Percentiles rank a stretch among this genome's conserved stretches.
Conservation (phyloP, 1,284 basidiomycete species). For the Binderoboletus segoi region DNA sequence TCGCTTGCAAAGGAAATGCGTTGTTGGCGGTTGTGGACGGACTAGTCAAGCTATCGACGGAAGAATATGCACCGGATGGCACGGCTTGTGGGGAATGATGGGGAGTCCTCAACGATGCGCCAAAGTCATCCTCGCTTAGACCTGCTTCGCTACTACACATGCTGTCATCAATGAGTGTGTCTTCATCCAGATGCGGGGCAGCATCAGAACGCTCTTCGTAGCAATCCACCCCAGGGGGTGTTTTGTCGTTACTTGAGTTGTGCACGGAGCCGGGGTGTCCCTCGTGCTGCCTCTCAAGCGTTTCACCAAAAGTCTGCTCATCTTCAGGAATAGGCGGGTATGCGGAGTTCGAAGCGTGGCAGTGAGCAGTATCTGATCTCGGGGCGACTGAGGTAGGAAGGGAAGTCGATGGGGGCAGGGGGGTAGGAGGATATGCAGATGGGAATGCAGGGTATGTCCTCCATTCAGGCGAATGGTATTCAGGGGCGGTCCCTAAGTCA, state of each 20-base stretch:
- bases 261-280: constrained; percentile 57
- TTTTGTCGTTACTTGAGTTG: constrained; percentile 56
- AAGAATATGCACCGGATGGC: constrained; percentile 39
- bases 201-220: constrained; percentile 22
- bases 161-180: constrained; percentile 24
- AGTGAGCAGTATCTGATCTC: constrained; percentile 13
- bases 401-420: constrained; percentile 30
- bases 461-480: constrained; percentile 42
- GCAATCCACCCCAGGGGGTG: no score
- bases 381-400: constrained; percentile 18
- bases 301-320: constrained; percentile 58
- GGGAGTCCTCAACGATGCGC: constrained; percentile 68
- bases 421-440: constrained; percentile 55
- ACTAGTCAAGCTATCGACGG: constrained; percentile 43
- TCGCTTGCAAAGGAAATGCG: constrained; percentile 47
- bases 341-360: constrained; percentile 20
- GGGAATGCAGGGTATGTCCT: constrained; percentile 54
- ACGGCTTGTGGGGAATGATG: constrained; percentile 32
- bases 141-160: constrained; percentile 31
- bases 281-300: constrained; percentile 67
- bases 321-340: constrained; percentile 37
- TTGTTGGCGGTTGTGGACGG: constrained; percentile 49
- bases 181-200: constrained; percentile 23
- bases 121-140: constrained; percentile 54
- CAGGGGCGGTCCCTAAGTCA: constrained; percentile 29